Conservation (phyloP, 352 stramenopile species). For the Phytophthora pistaciae region DNA sequence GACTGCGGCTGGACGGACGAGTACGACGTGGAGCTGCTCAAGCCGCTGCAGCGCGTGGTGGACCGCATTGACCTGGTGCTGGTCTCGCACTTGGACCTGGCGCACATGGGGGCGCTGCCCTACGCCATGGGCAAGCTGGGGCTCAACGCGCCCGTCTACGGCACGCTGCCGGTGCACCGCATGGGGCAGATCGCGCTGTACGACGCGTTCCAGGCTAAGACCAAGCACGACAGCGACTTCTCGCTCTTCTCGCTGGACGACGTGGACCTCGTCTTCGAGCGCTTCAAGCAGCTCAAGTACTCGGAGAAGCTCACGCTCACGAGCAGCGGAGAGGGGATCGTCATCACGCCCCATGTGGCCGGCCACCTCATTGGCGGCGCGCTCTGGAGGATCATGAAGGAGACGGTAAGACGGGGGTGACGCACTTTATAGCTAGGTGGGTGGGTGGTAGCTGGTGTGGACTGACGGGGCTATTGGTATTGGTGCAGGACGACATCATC, state of each 20-base stretch:
- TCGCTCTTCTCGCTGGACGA: slow-evolving; percentile 94
- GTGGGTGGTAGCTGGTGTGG: background rate
- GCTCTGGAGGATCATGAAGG: slow-evolving; percentile 95
- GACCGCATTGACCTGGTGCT: slow-evolving; percentile 91
- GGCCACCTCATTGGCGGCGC: slow-evolving; percentile 95
- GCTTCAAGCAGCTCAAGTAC: slow-evolving; percentile 96
- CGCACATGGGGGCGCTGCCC: slow-evolving; percentile 91
- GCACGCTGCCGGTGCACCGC: slow-evolving; percentile 95
- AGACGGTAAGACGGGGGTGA: slow-evolving; percentile 72
- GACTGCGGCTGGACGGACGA: slow-evolving; percentile 93
- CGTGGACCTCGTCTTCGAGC: slow-evolving; percentile 94
- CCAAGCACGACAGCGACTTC: slow-evolving; percentile 92
- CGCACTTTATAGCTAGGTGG: background rate
- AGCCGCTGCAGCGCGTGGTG: slow-evolving; percentile 84
- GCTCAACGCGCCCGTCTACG: slow-evolving; percentile 91
- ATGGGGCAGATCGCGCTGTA: slow-evolving; percentile 98
- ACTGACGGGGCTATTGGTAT: background rate
- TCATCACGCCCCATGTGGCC: slow-evolving; percentile 95
- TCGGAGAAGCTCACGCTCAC: slow-evolving; percentile 93
- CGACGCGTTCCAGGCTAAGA: slow-evolving; percentile 94
- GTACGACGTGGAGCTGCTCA: slow-evolving; percentile 88
- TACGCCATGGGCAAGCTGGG: slow-evolving; percentile 91
- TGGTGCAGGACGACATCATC: slow-evolving; percentile 91
- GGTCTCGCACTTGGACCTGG: slow-evolving; percentile 91
- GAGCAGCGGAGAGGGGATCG: slow-evolving; percentile 87